A percentile compares a stretch with the other conserved stretches of the same genome.
phyloP scores from a whole-genome alignment of 805 yeast species.

The Zygotorulaspora sp. region DNA sequence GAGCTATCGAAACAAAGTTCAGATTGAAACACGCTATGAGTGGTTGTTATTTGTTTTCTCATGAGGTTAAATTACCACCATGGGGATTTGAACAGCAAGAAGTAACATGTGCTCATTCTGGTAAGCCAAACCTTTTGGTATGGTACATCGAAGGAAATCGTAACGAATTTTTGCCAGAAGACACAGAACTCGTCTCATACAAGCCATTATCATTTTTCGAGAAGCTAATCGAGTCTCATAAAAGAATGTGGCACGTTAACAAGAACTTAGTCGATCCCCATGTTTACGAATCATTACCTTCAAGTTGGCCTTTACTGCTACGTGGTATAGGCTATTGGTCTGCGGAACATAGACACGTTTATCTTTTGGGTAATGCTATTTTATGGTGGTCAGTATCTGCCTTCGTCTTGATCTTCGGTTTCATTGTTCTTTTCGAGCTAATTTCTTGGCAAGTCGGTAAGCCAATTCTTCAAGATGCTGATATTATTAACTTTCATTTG shows the following conservation, averaged over 20 bases:
- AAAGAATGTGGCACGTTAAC: conserved; percentile 74
- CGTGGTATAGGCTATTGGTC: conserved; percentile 86
- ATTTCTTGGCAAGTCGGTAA: conserved; percentile 65
- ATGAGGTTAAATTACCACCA: conserved; percentile 66
- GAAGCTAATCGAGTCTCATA: conserved; percentile 62
- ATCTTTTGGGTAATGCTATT: conserved; percentile 73
- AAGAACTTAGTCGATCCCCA: conserved; percentile 65
- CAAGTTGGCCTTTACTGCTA: conserved; percentile 65
- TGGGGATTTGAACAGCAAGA: conserved; percentile 87
- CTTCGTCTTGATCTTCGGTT: conserved; percentile 45
- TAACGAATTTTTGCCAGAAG: conserved; percentile 43
- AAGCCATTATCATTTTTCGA: conserved; percentile 48
- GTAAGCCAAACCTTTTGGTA: conserved; percentile 51
- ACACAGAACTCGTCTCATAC: conserved; percentile 50
- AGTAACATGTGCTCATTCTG: conserved; percentile 74
- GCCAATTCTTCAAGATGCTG: conserved; percentile 45
- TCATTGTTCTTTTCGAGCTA: conserved; percentile 42
- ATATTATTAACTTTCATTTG: conserved; percentile 58
- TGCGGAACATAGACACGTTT: conserved; percentile 48
- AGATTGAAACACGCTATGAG: conserved; percentile 75
- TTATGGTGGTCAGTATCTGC: conserved; percentile 70
- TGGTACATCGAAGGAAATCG: conserved; percentile 75
- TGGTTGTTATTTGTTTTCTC: conserved; percentile 74
- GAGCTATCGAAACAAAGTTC: conserved; percentile 66
- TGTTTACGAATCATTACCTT: conserved; percentile 65